These are phyloP conservation scores for Aspergillus proliferans DNA, from an alignment of 2,329 filamentous ascomycete species.

Conservation along the genomic window DNA sequence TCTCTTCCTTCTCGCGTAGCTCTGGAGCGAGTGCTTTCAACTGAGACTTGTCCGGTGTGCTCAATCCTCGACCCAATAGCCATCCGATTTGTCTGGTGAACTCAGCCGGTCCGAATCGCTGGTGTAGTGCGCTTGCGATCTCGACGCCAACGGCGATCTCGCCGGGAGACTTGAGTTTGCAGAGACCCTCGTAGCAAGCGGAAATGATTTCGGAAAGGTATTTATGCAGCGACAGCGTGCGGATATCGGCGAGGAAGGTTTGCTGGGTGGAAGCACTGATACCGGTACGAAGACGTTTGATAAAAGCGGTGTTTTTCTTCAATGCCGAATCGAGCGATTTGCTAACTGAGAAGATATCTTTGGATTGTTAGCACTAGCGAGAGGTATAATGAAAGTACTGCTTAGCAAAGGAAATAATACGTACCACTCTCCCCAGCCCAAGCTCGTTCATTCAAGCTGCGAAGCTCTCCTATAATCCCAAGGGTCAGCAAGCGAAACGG, in stretches of 20 bases:
- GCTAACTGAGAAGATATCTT: constrained; percentile 72
- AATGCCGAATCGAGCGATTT: constrained; percentile 84
- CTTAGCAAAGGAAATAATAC: neutral
- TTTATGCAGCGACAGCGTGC: constrained; percentile 84
- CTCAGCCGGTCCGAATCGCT: constrained; percentile 82
- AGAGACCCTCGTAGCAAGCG: constrained; percentile 89
- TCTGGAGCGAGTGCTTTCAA: constrained; percentile 75
- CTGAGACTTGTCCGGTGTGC: constrained; percentile 77
- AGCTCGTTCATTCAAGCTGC: constrained; percentile 75
- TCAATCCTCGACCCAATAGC: constrained; percentile 84
- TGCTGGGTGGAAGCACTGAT: constrained; percentile 71
- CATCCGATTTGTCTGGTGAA: constrained; percentile 90
- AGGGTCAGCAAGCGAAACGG: neutral
- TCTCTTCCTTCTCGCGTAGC: constrained; percentile 88
- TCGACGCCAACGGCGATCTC: constrained; percentile 90
- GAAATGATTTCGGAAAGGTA: constrained; percentile 96
- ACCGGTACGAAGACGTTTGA: constrained; percentile 87
- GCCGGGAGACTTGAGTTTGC: constrained; percentile 82
- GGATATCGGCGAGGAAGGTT: constrained; percentile 85
- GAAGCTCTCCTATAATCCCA: constrained; percentile 66
- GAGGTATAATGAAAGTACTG: neutral
- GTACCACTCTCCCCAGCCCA: constrained; percentile 86
- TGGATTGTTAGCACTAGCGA: constrained; percentile 9
- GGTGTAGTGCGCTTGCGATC: constrained; percentile 89
- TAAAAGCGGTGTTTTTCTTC: constrained; percentile 98